A percentile compares a stretch with the other conserved stretches of the same genome.
These are phyloP conservation scores for Populus pruinosa DNA, from an alignment of 345 rosid species.

Conservation along the genomic window DNA sequence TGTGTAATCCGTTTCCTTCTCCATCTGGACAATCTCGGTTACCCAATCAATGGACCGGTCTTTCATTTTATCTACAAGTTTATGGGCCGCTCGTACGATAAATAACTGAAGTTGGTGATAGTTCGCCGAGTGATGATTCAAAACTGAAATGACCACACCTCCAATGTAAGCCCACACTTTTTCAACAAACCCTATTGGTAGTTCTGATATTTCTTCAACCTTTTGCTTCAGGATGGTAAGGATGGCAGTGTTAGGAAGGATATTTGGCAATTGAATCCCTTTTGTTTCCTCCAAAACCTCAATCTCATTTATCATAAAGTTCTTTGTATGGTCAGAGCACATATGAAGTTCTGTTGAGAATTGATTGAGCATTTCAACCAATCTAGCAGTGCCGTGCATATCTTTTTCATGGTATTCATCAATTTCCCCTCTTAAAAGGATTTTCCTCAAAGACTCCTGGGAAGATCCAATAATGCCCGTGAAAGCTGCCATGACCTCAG, in stretches of 20 bases:
- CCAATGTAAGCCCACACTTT: conserved; percentile 29
- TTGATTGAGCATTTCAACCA: conserved; percentile 26
- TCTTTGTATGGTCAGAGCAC: background rate
- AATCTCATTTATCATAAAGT: conserved; percentile 30
- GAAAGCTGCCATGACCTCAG: conserved; percentile 38
- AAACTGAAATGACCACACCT: conserved; percentile 13
- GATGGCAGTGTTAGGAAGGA: conserved; percentile 30
- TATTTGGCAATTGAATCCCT: conserved; percentile 36
- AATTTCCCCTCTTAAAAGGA: conserved; percentile 41
- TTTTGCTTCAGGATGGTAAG: conserved; percentile 16
- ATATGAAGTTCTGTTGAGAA: conserved; percentile 4
- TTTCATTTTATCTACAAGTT: conserved; percentile 25
- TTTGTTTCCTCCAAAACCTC: conserved; percentile 28
- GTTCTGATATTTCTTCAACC: conserved; percentile 12
- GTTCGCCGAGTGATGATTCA: conserved; percentile 14
- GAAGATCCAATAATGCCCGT: conserved; percentile 38
- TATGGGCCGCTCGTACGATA: conserved; percentile 23
- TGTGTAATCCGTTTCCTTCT: conserved; percentile 34
- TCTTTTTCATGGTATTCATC: conserved; percentile 35
- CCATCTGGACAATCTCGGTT: conserved; percentile 32
- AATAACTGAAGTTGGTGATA: conserved; percentile 24
- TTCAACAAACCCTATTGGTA: conserved; percentile 15
- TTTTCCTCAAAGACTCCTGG: conserved; percentile 40
- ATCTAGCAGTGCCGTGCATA: conserved; percentile 31
- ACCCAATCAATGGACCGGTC: conserved; percentile 30